These are phyloP conservation scores for Trametes elegans DNA, from an alignment of 768 basidiomycete genomes.

Conservation along the genomic window DNA sequence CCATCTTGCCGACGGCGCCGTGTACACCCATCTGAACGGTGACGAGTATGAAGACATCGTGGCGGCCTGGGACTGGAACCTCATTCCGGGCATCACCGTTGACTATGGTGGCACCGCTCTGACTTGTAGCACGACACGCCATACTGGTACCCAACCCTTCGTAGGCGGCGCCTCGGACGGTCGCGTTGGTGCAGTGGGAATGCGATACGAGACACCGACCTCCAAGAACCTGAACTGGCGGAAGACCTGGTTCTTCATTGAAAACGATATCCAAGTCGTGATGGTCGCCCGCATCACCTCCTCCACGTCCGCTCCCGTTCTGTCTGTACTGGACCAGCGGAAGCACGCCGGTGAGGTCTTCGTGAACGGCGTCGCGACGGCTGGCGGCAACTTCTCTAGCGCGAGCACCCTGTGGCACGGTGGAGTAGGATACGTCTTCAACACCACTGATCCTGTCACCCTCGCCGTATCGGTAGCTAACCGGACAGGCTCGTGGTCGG, in stretches of 20 bases:
- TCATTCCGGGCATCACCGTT: conserved; percentile 66
- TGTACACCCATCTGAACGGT: conserved; percentile 58
- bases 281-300: conserved; percentile 53
- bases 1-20: conserved; percentile 60
- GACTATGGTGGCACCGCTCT: conserved; percentile 57
- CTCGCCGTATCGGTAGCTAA: conserved; percentile 40
- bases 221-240: conserved; percentile 54
- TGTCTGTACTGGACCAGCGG: conserved; percentile 63
- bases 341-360: conserved; percentile 40
- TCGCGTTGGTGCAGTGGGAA: conserved; percentile 48
- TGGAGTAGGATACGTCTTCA: conserved; percentile 55
- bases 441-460: conserved; percentile 29
- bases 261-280: conserved; percentile 56
- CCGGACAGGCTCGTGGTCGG: conserved; percentile 55
- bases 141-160: conserved; percentile 48
- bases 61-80: conserved; percentile 71
- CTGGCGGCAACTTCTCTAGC: conserved; percentile 26
- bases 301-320: conserved; percentile 44
- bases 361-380: conserved; percentile 34
- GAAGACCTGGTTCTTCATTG: conserved; percentile 70
- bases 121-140: conserved; percentile 40
- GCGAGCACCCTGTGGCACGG: conserved; percentile 55
- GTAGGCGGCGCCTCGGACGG: conserved; percentile 65
- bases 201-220: conserved; percentile 62
- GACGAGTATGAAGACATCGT: conserved; percentile 70